A percentile compares a stretch with the other conserved stretches of the same genome.
Conservation (phyloP, 2,329 filamentous ascomycete species). For the Colletotrichum sp. region DNA sequence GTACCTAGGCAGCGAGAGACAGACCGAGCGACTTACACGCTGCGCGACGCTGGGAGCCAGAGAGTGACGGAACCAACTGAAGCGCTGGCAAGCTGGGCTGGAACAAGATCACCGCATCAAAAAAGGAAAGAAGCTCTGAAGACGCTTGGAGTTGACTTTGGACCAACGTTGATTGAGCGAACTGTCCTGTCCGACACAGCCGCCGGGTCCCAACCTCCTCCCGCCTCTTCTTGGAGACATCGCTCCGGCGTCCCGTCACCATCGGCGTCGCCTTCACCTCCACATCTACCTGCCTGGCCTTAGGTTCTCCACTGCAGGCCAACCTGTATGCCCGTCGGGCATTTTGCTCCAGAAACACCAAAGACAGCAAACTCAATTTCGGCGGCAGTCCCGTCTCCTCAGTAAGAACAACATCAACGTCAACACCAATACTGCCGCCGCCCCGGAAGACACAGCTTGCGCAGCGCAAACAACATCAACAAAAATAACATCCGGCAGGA, state of each 20-base stretch:
- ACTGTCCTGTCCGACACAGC: not conserved
- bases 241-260: not conserved
- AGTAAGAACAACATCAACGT: too few species aligned
- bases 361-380: not conserved
- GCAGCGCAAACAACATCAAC: not conserved
- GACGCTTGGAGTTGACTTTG: not conserved
- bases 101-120: not conserved
- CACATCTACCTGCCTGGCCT: not conserved
- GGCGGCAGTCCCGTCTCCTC: not conserved
- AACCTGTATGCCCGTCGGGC: not conserved
- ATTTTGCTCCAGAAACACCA: conserved; percentile 7
- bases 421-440: not conserved
- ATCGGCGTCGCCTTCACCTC: not conserved
- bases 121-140: not conserved
- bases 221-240: not conserved
- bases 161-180: not conserved
- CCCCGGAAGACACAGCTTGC: not conserved
- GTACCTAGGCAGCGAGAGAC: not conserved
- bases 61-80: not conserved
- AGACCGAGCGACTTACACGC: not conserved
- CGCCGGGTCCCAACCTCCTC: conserved; percentile 3
- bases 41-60: not conserved
- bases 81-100: not conserved
- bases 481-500: conserved; percentile 7
- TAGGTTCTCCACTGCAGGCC: not conserved